These are phyloP conservation scores for Juglanconis juglandina DNA, from an alignment of 2,329 filamentous ascomycete genomes.

Conservation along the genomic window DNA sequence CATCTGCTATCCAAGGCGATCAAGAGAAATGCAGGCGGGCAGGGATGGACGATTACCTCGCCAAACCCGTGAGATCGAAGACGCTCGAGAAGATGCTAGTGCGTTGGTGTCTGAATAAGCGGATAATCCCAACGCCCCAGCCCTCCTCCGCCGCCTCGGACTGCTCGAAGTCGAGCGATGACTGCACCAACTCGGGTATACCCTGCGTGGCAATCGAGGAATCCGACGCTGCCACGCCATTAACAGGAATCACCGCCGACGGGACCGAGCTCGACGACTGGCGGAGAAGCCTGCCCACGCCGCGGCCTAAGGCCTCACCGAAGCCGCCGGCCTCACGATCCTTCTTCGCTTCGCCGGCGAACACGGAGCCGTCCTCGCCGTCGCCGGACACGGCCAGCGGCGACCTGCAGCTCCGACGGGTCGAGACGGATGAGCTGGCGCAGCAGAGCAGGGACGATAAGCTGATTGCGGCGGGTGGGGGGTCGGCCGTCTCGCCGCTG, in stretches of 20 bases:
- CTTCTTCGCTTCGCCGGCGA: background rate
- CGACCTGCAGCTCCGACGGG: conserved; percentile 6
- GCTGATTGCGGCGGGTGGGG: conserved; percentile 21
- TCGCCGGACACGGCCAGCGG: background rate
- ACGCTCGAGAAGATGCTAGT: conserved; percentile 40
- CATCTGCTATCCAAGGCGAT: conserved; percentile 54
- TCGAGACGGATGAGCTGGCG: conserved; percentile 23
- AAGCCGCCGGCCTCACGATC: background rate
- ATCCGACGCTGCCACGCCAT: background rate
- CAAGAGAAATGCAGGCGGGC: conserved; percentile 49
- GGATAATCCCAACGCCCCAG: conserved; percentile 5
- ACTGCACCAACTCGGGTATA: conserved; percentile 23
- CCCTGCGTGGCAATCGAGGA: conserved; percentile 16
- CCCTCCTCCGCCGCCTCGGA: conserved; percentile 7
- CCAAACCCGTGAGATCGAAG: conserved; percentile 52
- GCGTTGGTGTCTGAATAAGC: conserved; percentile 23
- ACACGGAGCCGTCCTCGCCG: background rate
- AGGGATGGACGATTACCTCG: conserved; percentile 55
- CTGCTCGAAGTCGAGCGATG: conserved; percentile 24
- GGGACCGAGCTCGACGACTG: background rate
- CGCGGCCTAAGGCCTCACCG: conserved; percentile 6
- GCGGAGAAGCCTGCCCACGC: conserved; percentile 3
- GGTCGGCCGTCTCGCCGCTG: conserved; percentile 5
- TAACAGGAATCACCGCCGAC: background rate
- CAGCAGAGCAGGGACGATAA: conserved; percentile 25